phyloP scores from a whole-genome alignment of 2,329 filamentous ascomycete species.

The Talaromyces atroroseus region DNA sequence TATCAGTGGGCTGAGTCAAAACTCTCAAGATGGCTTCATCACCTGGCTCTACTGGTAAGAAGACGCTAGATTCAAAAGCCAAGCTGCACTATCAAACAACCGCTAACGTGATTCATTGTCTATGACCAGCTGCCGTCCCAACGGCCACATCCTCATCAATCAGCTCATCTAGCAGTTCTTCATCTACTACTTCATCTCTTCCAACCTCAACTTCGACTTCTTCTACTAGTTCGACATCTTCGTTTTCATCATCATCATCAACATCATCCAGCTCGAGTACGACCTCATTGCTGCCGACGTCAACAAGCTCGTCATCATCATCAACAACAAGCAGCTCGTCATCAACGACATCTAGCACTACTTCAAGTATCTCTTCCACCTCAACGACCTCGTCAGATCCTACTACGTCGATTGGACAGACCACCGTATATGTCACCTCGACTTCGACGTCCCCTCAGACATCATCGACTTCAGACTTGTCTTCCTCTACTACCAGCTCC shows the following conservation, averaged over 20 bases:
- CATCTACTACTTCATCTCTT: neutral
- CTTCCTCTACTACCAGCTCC: neutral
- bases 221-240: neutral
- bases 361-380: slow-evolving; percentile 5
- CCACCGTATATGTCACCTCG: slow-evolving; percentile 9
- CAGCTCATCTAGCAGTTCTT: neutral
- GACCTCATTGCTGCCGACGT: neutral
- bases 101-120: neutral
- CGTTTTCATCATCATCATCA: neutral
- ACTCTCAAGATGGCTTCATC: slow-evolving; percentile 4
- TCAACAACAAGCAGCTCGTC: neutral
- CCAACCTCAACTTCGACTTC: neutral
- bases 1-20: neutral
- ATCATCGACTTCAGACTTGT: neutral
- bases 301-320: neutral
- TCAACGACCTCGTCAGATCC: slow-evolving; percentile 1
- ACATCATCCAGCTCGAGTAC: neutral
- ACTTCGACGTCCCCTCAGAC: slow-evolving; percentile 11
- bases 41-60: neutral
- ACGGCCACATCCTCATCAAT: slow-evolving; percentile 3
- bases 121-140: slow-evolving; percentile 3
- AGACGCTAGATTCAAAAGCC: neutral
- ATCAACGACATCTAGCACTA: neutral
- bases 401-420: neutral
- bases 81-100: neutral